Conservation (phyloP, 1,284 basidiomycete species). For the Leccinum fallax region DNA sequence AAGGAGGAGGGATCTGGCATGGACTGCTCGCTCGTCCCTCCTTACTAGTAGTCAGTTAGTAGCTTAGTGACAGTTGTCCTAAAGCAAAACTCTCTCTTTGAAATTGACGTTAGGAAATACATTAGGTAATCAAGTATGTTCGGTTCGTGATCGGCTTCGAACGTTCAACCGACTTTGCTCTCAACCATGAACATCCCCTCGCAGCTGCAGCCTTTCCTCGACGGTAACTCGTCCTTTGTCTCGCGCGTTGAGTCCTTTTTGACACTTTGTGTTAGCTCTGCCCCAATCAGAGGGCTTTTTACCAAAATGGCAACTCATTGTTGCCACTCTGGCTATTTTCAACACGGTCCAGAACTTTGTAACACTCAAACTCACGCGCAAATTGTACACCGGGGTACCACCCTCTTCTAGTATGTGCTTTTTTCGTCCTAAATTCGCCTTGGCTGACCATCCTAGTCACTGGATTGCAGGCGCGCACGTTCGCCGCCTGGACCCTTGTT, state of each 20-base stretch:
- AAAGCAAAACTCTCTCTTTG: slow-evolving; percentile 29
- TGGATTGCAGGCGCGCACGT: slow-evolving; percentile 81
- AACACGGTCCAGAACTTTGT: slow-evolving; percentile 84
- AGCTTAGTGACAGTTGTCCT: slow-evolving; percentile 11
- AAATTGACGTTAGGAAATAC: slow-evolving; percentile 26
- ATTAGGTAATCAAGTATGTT: slow-evolving; percentile 29
- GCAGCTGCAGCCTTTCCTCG: slow-evolving; percentile 22
- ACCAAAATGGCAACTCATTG: slow-evolving; percentile 84
- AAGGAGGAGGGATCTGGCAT: slow-evolving; percentile 36
- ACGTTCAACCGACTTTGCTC: not conserved
- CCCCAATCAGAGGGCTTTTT: slow-evolving; percentile 70
- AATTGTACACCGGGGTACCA: slow-evolving; percentile 71
- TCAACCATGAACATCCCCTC: slow-evolving; percentile 16
- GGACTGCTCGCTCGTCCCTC: slow-evolving; percentile 26
- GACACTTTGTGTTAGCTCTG: slow-evolving; percentile 44
- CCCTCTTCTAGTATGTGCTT: slow-evolving; percentile 42
- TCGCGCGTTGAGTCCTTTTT: not conserved
- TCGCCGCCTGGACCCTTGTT: slow-evolving; percentile 87
- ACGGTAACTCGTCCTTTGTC: slow-evolving; percentile 17
- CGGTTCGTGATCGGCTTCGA: slow-evolving; percentile 18
- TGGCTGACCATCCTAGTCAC: slow-evolving; percentile 59
- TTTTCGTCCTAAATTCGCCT: not conserved
- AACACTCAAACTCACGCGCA: slow-evolving; percentile 76
- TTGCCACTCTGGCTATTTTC: slow-evolving; percentile 76
- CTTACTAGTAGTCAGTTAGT: slow-evolving; percentile 10